A percentile compares a stretch with the other conserved stretches of the same genome.
phyloP scores from a whole-genome alignment of 2,329 filamentous ascomycete genomes.

The Colletotrichum brevisporum region DNA sequence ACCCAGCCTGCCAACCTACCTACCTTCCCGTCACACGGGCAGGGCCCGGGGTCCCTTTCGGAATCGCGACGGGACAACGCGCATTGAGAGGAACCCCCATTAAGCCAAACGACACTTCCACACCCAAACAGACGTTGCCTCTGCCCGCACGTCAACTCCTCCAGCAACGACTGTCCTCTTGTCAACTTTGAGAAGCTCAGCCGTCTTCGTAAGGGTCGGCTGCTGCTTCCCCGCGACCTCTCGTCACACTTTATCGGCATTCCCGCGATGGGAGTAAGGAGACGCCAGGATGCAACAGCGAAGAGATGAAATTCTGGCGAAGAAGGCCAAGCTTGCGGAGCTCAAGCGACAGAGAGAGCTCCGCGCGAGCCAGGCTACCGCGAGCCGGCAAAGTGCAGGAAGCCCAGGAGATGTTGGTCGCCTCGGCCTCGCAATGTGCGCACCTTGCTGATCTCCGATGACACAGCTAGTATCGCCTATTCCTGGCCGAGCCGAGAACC shows the following conservation, averaged over 20 bases:
- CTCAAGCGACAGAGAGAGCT: conserved; percentile 92
- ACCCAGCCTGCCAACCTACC: neutral
- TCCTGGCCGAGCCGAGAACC: conserved; percentile 76
- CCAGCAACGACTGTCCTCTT: neutral
- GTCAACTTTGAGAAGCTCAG: neutral
- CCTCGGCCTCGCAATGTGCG: conserved; percentile 30
- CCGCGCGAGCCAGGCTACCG: conserved; percentile 81
- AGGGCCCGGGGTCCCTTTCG: conserved; percentile 25
- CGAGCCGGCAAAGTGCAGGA: conserved; percentile 77
- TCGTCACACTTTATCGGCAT: conserved; percentile 42
- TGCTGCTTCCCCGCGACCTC: conserved; percentile 6
- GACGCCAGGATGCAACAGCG: conserved; percentile 78
- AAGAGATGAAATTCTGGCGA: conserved; percentile 95
- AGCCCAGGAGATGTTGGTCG: conserved; percentile 78
- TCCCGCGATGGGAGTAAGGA: conserved; percentile 64
- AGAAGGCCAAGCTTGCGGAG: conserved; percentile 97
- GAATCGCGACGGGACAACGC: conserved; percentile 35
- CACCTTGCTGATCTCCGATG: conserved; percentile 25
- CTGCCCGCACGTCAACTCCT: conserved; percentile 8
- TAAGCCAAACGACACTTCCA: conserved; percentile 24
- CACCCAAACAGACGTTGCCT: conserved; percentile 19
- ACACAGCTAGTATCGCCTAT: conserved; percentile 72
- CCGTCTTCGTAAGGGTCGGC: conserved; percentile 1
- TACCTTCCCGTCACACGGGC: conserved; percentile 7
- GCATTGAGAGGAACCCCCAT: conserved; percentile 34